Conservation (phyloP, 306 rosid genomes). For the Vigna nakashimae region DNA sequence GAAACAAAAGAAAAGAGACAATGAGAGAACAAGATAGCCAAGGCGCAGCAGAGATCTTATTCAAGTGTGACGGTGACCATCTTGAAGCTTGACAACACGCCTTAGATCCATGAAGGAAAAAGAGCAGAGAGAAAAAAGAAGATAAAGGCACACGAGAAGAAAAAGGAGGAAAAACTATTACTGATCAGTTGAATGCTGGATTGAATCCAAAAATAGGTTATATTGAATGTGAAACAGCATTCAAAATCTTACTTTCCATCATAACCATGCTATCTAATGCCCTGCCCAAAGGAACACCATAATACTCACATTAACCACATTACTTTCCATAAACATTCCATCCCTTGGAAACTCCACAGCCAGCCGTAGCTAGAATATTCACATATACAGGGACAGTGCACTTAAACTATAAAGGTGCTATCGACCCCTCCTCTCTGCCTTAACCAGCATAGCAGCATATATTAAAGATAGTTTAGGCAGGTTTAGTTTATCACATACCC, state of each 20-base stretch:
- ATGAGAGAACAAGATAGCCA: too few relatives aligned
- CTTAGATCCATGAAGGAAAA: too few relatives aligned
- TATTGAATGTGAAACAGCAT: constrained; percentile 39
- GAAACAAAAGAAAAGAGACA: too few relatives aligned
- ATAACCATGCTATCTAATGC: neutral
- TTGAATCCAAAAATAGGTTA: too few relatives aligned
- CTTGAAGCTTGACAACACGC: too few relatives aligned
- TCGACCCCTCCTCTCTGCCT: constrained; percentile 48
- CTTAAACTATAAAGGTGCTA: constrained; percentile 39
- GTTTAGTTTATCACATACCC: neutral
- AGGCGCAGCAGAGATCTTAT: too few relatives aligned
- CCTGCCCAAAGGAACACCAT: constrained; percentile 46
- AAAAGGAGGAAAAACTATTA: too few relatives aligned
- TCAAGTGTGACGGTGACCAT: too few relatives aligned
- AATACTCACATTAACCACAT: constrained; percentile 9
- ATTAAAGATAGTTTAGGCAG: neutral
- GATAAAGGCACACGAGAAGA: too few relatives aligned
- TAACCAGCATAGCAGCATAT: constrained; percentile 35
- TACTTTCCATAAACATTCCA: too few relatives aligned
- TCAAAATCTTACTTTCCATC: neutral
- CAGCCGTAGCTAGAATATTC: constrained; percentile 48
- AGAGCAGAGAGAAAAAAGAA: too few relatives aligned
- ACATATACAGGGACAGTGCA: constrained; percentile 49
- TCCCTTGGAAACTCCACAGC: neutral
- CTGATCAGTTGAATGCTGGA: too few relatives aligned